Evolutionary conservation across 257 asterid genomes (phyloP).

Genomic region (Salvia hispanica): DNA sequence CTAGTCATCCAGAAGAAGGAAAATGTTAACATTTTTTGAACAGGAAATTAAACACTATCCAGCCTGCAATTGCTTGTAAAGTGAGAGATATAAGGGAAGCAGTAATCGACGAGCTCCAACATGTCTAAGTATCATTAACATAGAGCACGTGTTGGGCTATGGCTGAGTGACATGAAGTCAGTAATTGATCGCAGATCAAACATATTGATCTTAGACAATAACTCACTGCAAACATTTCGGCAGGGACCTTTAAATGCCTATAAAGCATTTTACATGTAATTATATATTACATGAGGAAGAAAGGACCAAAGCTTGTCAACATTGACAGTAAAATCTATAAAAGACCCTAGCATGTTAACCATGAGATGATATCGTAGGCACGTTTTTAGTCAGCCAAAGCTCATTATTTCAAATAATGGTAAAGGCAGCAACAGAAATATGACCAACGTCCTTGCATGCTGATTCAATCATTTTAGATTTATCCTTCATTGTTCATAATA

Average conservation of each 20-base stretch:
- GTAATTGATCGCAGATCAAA: no score
- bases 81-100: neutral
- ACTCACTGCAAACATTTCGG: neutral
- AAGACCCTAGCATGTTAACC: neutral
- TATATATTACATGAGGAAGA: neutral
- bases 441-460: no score
- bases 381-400: no score
- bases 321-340: neutral
- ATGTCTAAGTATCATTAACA: no score
- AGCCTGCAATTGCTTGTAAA: neutral
- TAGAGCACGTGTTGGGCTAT: no score
- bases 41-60: neutral
- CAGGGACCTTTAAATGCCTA: neutral
- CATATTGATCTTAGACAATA: no score
- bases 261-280: neutral
- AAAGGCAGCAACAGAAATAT: no score
- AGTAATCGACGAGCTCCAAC: no score
- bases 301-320: neutral
- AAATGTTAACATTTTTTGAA: constrained; percentile 22
- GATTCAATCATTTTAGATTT: constrained; percentile 1
- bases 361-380: neutral
- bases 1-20: constrained; percentile 44
- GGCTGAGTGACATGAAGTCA: no score
- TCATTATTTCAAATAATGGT: no score
- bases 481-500: constrained; percentile 20